These are phyloP conservation scores for Amphibolis antarctica DNA, from an alignment of 106 monocot genomes.

Conservation along the genomic window DNA sequence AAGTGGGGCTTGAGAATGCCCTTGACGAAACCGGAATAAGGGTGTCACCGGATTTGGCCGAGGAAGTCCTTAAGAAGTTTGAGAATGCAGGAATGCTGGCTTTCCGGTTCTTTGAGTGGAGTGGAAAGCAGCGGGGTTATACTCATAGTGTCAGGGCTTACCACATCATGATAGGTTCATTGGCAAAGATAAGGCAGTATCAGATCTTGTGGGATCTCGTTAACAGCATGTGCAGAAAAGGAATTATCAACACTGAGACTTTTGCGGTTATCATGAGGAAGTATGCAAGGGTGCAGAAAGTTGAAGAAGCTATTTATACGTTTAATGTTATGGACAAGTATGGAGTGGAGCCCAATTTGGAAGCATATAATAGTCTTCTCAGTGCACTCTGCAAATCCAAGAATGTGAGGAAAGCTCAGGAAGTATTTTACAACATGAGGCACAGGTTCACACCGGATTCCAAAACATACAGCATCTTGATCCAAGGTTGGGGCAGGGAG, in stretches of 20 bases:
- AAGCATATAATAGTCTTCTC: constrained; percentile 71
- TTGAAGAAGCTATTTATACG: constrained; percentile 73
- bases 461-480: constrained; percentile 78
- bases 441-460: constrained; percentile 51
- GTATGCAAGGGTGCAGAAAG: constrained; percentile 73
- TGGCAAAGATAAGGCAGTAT: constrained; percentile 90
- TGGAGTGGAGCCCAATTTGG: constrained; percentile 46
- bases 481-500: constrained; percentile 86
- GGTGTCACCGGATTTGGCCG: constrained; percentile 35
- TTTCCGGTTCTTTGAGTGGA: constrained; percentile 88
- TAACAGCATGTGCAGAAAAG: constrained; percentile 40
- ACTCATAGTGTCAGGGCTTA: constrained; percentile 49
- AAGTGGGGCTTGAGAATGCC: constrained; percentile 43
- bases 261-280: constrained; percentile 76
- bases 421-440: constrained; percentile 66
- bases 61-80: constrained; percentile 40
- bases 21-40: constrained; percentile 48
- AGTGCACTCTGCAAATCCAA: constrained; percentile 82
- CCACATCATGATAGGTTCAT: constrained; percentile 62
- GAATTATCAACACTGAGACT: constrained; percentile 68
- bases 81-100: constrained; percentile 82
- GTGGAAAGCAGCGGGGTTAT: constrained; percentile 36
- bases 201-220: constrained; percentile 85
- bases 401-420: constrained; percentile 84
- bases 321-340: constrained; percentile 83